A percentile compares a stretch with the other conserved stretches of the same genome.
phyloP scores from a whole-genome alignment of 2,329 filamentous ascomycete genomes.

The Ceratocystis albifundus region DNA sequence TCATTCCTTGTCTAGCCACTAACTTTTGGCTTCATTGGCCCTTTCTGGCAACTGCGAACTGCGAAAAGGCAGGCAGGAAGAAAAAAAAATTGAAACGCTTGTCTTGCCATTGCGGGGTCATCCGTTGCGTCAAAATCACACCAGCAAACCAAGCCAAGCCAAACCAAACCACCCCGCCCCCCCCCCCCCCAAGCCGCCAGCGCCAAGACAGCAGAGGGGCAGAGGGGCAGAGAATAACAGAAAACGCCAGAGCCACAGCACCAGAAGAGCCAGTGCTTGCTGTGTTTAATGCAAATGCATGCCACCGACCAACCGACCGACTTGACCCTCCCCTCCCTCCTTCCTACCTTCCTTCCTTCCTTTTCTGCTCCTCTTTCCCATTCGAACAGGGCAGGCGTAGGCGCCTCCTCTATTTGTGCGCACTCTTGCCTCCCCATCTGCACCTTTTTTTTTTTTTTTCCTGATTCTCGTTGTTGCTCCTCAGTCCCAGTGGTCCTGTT shows the following conservation, averaged over 20 bases:
- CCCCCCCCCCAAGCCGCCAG: background rate
- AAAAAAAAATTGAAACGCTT: constrained; percentile 12
- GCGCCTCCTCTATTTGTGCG: constrained; percentile 12
- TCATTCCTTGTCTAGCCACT: constrained; percentile 2
- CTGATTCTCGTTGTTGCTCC: background rate
- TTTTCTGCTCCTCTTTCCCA: background rate
- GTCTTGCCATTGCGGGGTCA: constrained; percentile 10
- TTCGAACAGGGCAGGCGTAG: constrained; percentile 19
- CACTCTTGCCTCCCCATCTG: background rate
- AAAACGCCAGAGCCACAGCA: background rate
- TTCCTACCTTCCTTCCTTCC: background rate
- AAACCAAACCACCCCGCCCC: too few species aligned
- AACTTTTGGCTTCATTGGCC: background rate
- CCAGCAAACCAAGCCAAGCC: background rate
- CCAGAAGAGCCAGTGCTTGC: constrained; percentile 4
- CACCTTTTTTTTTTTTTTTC: background rate
- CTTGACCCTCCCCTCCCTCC: background rate
- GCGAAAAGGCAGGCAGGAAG: background rate
- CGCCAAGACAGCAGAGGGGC: too few species aligned
- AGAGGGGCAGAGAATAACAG: background rate
- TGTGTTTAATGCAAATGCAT: background rate
- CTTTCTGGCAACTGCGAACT: background rate
- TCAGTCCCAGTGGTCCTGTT: background rate
- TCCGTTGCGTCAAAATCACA: constrained; percentile 15
- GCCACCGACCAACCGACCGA: background rate